These are phyloP conservation scores for Myriosclerotinia duriaeana DNA, from an alignment of 2,329 filamentous ascomycete genomes.

Conservation along the genomic window DNA sequence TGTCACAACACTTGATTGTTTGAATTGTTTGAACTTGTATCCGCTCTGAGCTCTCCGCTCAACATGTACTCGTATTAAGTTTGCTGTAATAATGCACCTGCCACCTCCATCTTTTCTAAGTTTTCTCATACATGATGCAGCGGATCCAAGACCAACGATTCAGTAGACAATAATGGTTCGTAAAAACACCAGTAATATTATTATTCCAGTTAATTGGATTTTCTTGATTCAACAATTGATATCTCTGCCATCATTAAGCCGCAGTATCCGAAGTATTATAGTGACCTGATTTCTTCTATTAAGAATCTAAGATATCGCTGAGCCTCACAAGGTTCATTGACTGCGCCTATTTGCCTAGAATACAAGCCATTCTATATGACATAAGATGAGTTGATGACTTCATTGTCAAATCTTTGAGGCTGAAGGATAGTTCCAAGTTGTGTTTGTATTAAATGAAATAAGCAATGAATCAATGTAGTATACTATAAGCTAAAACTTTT, in stretches of 20 bases:
- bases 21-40: no score
- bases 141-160: neutral
- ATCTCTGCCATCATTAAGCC: slow-evolving; percentile 8
- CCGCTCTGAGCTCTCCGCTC: neutral
- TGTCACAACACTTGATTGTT: no score
- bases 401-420: slow-evolving; percentile 10
- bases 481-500: no score
- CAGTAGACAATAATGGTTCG: neutral
- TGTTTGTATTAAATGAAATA: no score
- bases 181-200: neutral
- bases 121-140: slow-evolving; percentile 1
- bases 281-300: neutral
- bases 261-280: slow-evolving; percentile 6
- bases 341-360: slow-evolving; percentile 8
- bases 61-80: neutral
- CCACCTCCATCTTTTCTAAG: neutral
- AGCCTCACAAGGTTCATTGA: slow-evolving; percentile 9
- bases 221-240: neutral
- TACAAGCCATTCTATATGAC: neutral
- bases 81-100: neutral
- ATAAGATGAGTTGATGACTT: neutral
- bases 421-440: neutral
- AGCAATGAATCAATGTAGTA: no score
- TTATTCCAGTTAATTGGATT: neutral
- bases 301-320: slow-evolving; percentile 10